Base-by-base conservation (phyloP, 2,329 filamentous ascomycete genomes). In the Stagonosporopsis vannaccii region DNA sequence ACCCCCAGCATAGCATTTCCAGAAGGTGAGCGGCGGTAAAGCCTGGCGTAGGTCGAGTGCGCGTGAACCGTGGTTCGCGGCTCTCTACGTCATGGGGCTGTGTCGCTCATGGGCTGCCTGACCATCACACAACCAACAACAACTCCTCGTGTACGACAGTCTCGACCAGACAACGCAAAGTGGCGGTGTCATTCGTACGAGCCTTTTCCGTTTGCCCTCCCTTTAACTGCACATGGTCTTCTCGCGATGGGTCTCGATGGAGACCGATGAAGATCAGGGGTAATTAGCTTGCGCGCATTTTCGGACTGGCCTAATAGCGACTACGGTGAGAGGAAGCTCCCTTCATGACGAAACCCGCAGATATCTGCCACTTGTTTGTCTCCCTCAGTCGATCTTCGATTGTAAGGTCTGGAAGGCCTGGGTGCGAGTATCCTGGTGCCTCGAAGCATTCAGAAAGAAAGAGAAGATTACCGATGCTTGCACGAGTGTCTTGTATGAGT, bases 11-110 rank as follows among this genome's bases (percentile, higher is more conserved):
- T 40, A 30, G 23, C 41, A 41, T 22, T 30, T 12, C 40, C 11
- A 11, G 11, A 17, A 12, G 6, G n/a, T n/a, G n/a, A n/a, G n/a
- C 28, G 9, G 28, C 28, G 13, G 28, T 12, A 30, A 11, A 12
- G 28, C 2, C 13, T 30, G 28, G 9, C 13, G 28, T 8, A 30
- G 28, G 9, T 26, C 28, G 17, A 17, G 19, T 28, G 26, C 42
- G 22, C 36, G 25, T 39, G 20, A 25, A 43, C 43, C 32, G 23
- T 17, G 17, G 51, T 43, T 37, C 11, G 17, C 28, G 23, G 22
- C 30, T 28, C 13, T 23, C 51, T 48, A 53, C 36, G 50, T 53
- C 43, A 53, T 53, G 42, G 30, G 50, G 43, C 50, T 36, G 20
- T 42, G 50, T 47, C 30, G 22, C 35, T 22, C 20, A 15, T 46